Percentiles rank a stretch among this genome's conserved stretches.
These are phyloP conservation scores for Rhodotorula mucilaginosa DNA, from an alignment of 1,284 basidiomycete species.

Conservation along the genomic window DNA sequence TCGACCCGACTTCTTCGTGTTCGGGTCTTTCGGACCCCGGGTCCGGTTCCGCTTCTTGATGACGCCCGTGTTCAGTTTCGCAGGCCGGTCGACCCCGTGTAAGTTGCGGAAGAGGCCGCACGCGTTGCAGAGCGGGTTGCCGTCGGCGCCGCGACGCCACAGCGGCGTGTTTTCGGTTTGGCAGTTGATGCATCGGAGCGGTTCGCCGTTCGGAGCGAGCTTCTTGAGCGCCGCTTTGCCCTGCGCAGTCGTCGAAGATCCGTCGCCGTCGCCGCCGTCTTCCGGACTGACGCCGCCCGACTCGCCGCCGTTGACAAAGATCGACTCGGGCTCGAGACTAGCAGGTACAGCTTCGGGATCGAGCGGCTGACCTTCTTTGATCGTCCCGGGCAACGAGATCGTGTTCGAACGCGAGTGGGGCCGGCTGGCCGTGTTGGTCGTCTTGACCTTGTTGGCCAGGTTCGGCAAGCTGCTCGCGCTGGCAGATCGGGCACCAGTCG, in stretches of 20 bases:
- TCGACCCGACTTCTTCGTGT: constrained; percentile 6
- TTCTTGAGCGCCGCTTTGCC: constrained; percentile 8
- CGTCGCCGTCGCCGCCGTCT: neutral
- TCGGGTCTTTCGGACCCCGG: constrained; percentile 29
- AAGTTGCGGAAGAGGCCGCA: constrained; percentile 53
- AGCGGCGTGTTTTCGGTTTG: constrained; percentile 49
- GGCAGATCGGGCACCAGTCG: neutral
- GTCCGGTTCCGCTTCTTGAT: constrained; percentile 47
- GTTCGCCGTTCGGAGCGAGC: constrained; percentile 13
- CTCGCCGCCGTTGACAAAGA: neutral
- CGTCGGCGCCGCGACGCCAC: constrained; percentile 52
- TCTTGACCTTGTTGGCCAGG: neutral
- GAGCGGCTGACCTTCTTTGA: constrained; percentile 31
- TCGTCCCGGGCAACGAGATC: constrained; percentile 23
- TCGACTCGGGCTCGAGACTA: neutral
- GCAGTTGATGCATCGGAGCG: constrained; percentile 37
- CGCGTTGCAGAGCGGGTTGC: constrained; percentile 52
- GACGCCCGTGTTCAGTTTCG: constrained; percentile 51
- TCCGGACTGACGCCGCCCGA: neutral
- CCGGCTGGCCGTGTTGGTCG: constrained; percentile 16
- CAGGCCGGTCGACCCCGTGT: constrained; percentile 51
- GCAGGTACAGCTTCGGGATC: neutral
- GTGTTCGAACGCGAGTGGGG: constrained; percentile 34
- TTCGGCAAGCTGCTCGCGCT: constrained; percentile 9
- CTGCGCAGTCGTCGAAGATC: neutral